Evolutionary conservation across 2,329 filamentous ascomycete genomes (phyloP).

Genomic region (Dothideomycetes sp.): DNA sequence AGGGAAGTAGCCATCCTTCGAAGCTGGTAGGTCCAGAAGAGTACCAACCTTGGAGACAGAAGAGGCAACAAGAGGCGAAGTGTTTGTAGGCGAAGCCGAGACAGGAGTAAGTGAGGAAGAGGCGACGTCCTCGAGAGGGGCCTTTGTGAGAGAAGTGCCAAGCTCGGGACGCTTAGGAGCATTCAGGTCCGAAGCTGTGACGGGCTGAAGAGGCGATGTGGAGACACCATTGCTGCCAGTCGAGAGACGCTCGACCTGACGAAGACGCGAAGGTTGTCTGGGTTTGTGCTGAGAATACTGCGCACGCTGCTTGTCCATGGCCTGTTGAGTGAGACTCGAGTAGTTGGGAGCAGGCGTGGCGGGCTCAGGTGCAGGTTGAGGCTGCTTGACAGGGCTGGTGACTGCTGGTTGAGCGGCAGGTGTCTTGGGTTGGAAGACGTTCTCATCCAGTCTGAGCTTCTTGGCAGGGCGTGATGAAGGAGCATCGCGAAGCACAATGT

Average conservation of each 20-base stretch:
- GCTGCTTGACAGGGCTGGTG: conserved; percentile 6
- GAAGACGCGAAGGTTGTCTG: conserved; percentile 34
- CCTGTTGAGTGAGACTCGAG: conserved; percentile 6
- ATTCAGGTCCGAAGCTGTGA: too few relatives aligned
- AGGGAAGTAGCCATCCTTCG: too few relatives aligned
- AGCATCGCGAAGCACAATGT: conserved; percentile 12
- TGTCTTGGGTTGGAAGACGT: conserved; percentile 15
- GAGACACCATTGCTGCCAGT: conserved; percentile 4
- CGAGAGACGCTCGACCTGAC: conserved; percentile 24
- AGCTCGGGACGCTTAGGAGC: too few relatives aligned
- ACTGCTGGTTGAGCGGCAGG: background rate
- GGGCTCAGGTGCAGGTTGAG: background rate
- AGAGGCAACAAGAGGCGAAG: too few relatives aligned
- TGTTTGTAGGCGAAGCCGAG: too few relatives aligned
- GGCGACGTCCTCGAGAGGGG: background rate
- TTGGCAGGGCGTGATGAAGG: conserved; percentile 12
- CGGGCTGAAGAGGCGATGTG: background rate
- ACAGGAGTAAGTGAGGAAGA: background rate
- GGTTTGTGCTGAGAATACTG: conserved; percentile 28
- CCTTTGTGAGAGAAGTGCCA: too few relatives aligned
- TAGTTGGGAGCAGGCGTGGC: conserved; percentile 4
- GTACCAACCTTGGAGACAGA: too few relatives aligned
- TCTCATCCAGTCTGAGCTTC: conserved; percentile 14
- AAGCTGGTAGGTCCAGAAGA: too few relatives aligned
- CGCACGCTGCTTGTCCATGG: conserved; percentile 12